Base-by-base conservation (phyloP, 73 alveolate genomes). In the Symbiodinium pilosum region DNA sequence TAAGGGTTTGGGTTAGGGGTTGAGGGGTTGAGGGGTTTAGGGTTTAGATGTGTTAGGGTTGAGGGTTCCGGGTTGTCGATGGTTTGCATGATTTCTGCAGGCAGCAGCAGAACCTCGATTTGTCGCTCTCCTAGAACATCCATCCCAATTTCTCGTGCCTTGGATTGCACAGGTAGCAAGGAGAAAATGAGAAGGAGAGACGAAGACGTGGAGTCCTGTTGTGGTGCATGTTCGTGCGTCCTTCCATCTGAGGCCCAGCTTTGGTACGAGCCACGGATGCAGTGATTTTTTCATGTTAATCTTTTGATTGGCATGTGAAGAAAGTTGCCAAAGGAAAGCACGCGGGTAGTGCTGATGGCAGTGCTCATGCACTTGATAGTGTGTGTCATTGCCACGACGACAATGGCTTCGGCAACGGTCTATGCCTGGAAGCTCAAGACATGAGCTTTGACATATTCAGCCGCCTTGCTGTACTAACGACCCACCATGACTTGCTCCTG, bases 341-440 rank as follows among this genome's bases (percentile, higher is more conserved):
- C 95, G 12, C 68, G 73, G 2, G 95, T 89, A 0, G 95, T 84
- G 36, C 87, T 89, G 87, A 39, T 39, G 87, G 87, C 95, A 30
- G 95, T 59, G 18, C 34, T 89, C 73, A 89, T 89, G 95, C 95
- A 89, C 71, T 87, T 89, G 73, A 87, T 84, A 4, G 95, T 89
- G 18, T 89, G 95, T 38, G 38, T 89, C 73, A 59, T 89, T 24
- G 87, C 95, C 42, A 84, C 75, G 28, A 16, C 42, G 87, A 89
- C 95, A 26, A 89, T 89, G 95, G 95, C 95, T 36, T 64, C 95
- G 4, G 95, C 95, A 30, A 68, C 87, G 21, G 95, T 84, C 20
- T 68, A 89, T 43, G 95, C 87, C 11, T 39, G 75, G 39, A 89
- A 89, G 47, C 73, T 89, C 52, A 89, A 89, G 44, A 75, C 39